Percentiles rank a stretch among this genome's conserved stretches.
phyloP scores from a whole-genome alignment of 768 basidiomycete species.

The Bullera alba region DNA sequence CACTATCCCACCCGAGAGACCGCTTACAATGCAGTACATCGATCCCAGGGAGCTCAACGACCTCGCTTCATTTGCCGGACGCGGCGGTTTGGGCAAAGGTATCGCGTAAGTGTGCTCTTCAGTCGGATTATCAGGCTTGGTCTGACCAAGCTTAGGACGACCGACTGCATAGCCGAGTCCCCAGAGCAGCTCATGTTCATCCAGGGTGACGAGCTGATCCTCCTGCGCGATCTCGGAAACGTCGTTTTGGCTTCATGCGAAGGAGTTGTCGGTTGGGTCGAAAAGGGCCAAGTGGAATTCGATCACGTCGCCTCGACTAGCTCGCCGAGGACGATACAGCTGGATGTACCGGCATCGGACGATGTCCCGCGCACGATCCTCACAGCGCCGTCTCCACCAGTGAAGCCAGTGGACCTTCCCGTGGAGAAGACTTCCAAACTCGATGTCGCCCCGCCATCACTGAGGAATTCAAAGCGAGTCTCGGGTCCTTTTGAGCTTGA shows the following conservation, averaged over 20 bases:
- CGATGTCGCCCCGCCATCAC: background rate
- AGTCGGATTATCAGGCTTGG: background rate
- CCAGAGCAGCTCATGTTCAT: slow-evolving; percentile 41
- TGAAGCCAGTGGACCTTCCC: background rate
- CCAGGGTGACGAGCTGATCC: slow-evolving; percentile 29
- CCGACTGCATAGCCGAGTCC: slow-evolving; percentile 34
- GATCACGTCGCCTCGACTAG: background rate
- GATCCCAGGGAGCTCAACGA: slow-evolving; percentile 35
- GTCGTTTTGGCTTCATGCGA: slow-evolving; percentile 31
- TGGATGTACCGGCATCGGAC: background rate
- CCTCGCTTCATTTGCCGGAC: slow-evolving; percentile 22
- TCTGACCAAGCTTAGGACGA: slow-evolving; percentile 8
- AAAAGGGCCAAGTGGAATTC: slow-evolving; percentile 20
- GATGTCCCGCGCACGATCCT: slow-evolving; percentile 14
- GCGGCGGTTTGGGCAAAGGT: slow-evolving; percentile 34
- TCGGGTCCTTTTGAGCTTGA: slow-evolving; percentile 39
- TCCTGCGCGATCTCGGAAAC: slow-evolving; percentile 28
- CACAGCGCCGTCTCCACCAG: slow-evolving; percentile 27
- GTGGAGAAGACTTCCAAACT: background rate
- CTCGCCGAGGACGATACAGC: background rate
- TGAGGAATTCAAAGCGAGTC: slow-evolving; percentile 6
- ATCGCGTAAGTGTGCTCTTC: slow-evolving; percentile 25
- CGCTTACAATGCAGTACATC: slow-evolving; percentile 10
- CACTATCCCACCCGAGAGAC: no score
- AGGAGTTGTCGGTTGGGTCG: slow-evolving; percentile 39